Base-by-base conservation (phyloP, 2,329 filamentous ascomycete genomes). In the Phialophora tarda region DNA sequence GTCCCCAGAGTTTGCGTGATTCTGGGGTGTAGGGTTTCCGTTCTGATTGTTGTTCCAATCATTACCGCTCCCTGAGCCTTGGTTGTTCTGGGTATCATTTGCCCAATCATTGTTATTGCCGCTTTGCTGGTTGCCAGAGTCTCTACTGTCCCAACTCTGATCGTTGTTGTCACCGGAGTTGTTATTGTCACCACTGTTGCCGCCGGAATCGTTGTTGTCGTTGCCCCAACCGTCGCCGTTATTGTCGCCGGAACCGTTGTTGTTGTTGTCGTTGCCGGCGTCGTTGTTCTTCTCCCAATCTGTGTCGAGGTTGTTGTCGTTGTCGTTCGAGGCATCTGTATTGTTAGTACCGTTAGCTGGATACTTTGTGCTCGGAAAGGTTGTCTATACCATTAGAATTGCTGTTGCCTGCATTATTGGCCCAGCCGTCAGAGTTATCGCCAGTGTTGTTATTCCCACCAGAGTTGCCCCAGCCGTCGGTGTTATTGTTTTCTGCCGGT, bases 61-160 rank as follows among this genome's bases (percentile, higher is more conserved):
- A 28, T 30, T 58, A 24, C 44, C 62, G n/a, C 30, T 12, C n/a
- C 34, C 48, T 47, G 38, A 11, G 17, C 59, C 48, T n/a, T 51
- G 50, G 50, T 50, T 53, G 53, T 66, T 58, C 17, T 23, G 34
- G 51, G 55, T 56, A n/a, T 59, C 53, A 21, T 66, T 64, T n/a
- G 34, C 59, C 60, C 60, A 62, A 23, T 26, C 56, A 41, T 48
- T 58, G 21, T 32, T 59, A 50, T 59, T 38, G 53, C 62, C 57
- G 48, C 54, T 24, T 17, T 65, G 50, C 14, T 59, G 63, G n/a
- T 62, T 57, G 21, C 56, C 58, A 56, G 55, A n/a, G 21, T 60
- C 21, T 26, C 65, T 34, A 34, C 57, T 54, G 26, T 64, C 53
- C 65, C 65, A 68, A 17, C 51, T 38, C 12, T 44, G 38, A 62